A percentile compares a stretch with the other conserved stretches of the same genome.
Evolutionary conservation across 768 basidiomycete species (phyloP).

Genomic region (Termitomyces sp.): DNA sequence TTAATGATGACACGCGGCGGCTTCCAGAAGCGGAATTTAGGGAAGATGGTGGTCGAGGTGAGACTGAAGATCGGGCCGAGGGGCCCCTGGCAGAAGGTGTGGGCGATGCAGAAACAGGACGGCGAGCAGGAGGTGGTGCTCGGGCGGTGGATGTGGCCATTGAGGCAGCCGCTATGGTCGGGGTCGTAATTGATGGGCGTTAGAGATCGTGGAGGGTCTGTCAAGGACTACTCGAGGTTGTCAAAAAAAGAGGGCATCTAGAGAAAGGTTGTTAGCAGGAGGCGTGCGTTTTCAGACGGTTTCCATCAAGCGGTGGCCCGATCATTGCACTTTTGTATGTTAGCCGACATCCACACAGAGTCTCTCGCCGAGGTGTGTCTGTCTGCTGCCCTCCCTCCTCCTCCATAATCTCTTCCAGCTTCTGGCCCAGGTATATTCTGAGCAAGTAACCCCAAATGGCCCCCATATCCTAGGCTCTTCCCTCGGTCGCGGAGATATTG

Average conservation of each 20-base stretch:
- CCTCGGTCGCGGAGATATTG: conserved; percentile 52
- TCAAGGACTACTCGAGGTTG: conserved; percentile 1
- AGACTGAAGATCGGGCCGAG: conserved; percentile 57
- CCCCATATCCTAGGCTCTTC: neutral
- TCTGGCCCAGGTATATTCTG: conserved; percentile 3
- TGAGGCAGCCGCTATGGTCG: neutral
- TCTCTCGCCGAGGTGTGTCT: conserved; percentile 32
- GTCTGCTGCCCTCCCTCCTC: neutral
- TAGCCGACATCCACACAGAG: conserved; percentile 34
- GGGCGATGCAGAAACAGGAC: conserved; percentile 39
- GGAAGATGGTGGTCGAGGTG: conserved; percentile 53
- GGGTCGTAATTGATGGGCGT: neutral
- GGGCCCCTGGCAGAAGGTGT: conserved; percentile 49
- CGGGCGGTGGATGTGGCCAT: conserved; percentile 46
- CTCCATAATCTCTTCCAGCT: conserved; percentile 6
- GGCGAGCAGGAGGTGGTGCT: conserved; percentile 45
- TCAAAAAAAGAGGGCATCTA: conserved; percentile 5
- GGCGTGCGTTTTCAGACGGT: neutral
- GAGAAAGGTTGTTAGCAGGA: conserved; percentile 6
- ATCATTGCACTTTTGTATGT: conserved; percentile 17
- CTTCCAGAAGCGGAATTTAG: conserved; percentile 41
- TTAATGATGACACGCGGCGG: conserved; percentile 47
- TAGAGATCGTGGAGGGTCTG: conserved; percentile 6
- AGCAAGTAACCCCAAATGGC: conserved; percentile 1
- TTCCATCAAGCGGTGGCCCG: conserved; percentile 10